These are phyloP conservation scores for Monosporascus sp. DNA, from an alignment of 2,329 filamentous ascomycete species.

Conservation along the genomic window DNA sequence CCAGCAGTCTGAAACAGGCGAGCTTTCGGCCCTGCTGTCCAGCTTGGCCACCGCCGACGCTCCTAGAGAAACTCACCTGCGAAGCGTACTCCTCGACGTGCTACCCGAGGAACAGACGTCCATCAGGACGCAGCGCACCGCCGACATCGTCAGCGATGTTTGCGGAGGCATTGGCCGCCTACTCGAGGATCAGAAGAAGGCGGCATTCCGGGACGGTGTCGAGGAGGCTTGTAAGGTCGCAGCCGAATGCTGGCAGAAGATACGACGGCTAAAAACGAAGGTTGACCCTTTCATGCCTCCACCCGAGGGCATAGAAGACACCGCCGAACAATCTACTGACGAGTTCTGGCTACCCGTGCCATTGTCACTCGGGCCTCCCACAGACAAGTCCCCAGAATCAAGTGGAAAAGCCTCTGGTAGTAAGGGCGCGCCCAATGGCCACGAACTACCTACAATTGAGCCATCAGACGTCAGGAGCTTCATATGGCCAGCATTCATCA, in stretches of 20 bases:
- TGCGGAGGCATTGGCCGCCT: not conserved
- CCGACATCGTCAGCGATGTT: not conserved
- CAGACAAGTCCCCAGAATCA: not conserved
- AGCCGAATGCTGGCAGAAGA: not conserved
- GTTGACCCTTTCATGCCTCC: not conserved
- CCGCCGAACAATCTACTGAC: not conserved
- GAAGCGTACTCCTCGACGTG: not conserved
- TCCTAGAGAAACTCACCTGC: not conserved
- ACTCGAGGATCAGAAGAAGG: not conserved
- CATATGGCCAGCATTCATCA: not conserved
- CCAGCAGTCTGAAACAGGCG: not conserved
- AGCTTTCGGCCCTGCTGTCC: not conserved
- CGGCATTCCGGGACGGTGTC: not conserved
- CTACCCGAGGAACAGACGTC: not conserved
- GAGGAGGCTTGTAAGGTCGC: not conserved
- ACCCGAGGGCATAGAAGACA: not conserved
- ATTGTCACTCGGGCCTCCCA: not conserved
- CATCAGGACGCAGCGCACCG: not conserved
- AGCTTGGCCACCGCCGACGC: not conserved
- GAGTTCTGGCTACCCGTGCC: not conserved
- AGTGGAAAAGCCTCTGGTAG: not conserved
- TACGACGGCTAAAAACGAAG: not conserved
- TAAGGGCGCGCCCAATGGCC: not conserved
- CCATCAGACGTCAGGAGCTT: not conserved
- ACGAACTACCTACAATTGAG: not conserved